phyloP scores from a whole-genome alignment of 768 basidiomycete species.

The Naganishia vaughanmartiniae region DNA sequence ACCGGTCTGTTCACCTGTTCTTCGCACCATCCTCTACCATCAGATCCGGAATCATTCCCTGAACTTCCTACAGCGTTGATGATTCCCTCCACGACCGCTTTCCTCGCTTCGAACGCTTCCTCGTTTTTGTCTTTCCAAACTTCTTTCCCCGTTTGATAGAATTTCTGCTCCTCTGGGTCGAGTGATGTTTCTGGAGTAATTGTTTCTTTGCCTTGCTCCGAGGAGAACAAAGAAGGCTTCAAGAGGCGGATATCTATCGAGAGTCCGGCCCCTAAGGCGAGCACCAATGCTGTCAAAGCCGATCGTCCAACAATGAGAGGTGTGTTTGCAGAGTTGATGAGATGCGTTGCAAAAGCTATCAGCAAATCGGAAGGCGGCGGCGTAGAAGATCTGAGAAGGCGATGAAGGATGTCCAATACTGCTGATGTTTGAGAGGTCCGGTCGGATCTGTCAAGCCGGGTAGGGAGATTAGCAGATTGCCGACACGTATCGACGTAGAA shows the following conservation, averaged over 20 bases:
- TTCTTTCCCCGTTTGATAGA: constrained; percentile 36
- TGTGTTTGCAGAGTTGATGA: constrained; percentile 70
- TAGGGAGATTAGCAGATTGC: neutral
- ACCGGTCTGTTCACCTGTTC: constrained; percentile 70
- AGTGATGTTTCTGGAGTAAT: constrained; percentile 3
- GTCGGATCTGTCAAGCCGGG: neutral
- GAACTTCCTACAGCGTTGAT: constrained; percentile 15
- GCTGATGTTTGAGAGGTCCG: constrained; percentile 8
- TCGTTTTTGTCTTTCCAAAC: constrained; percentile 41
- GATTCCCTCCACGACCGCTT: constrained; percentile 72
- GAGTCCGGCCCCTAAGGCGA: constrained; percentile 41
- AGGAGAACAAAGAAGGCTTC: constrained; percentile 54
- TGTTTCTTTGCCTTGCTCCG: constrained; percentile 59
- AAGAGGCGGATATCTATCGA: constrained; percentile 57
- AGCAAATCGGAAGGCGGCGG: constrained; percentile 47
- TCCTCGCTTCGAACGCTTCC: constrained; percentile 48
- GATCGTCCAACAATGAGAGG: constrained; percentile 85
- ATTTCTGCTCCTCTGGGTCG: constrained; percentile 34
- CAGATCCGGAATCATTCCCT: constrained; percentile 52
- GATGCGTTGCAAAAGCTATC: constrained; percentile 66
- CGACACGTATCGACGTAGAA: neutral
- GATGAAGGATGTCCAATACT: constrained; percentile 15
- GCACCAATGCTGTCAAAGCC: constrained; percentile 77
- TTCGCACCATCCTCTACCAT: constrained; percentile 76
- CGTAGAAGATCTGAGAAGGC: neutral